phyloP scores from a whole-genome alignment of 352 stramenopile genomes.

The Globisporangium paroecandrum region DNA sequence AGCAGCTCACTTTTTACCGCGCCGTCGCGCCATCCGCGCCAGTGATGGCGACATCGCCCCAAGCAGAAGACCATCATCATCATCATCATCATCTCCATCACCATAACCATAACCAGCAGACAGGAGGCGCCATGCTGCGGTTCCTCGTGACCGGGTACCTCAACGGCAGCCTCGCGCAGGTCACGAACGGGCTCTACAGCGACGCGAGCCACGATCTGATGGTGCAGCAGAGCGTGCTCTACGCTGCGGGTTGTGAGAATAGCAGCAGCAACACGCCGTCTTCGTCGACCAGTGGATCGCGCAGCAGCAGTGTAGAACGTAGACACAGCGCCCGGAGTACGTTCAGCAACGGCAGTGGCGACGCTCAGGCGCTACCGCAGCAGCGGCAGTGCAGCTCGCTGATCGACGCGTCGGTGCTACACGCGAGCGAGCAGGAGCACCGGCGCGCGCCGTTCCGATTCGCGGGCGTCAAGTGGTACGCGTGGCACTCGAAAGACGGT shows the following conservation, averaged over 20 bases:
- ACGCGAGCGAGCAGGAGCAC: slow-evolving; percentile 29
- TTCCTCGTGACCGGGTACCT: slow-evolving; percentile 47
- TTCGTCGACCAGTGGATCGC: background rate
- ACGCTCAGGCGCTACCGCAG: background rate
- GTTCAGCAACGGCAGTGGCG: background rate
- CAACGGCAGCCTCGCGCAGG: slow-evolving; percentile 28
- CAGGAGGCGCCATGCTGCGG: slow-evolving; percentile 14
- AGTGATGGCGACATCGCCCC: background rate
- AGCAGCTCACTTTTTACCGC: slow-evolving; percentile 38
- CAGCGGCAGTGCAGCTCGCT: slow-evolving; percentile 14
- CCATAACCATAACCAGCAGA: slow-evolving; percentile 1
- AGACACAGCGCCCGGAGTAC: background rate
- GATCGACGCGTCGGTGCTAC: slow-evolving; percentile 37
- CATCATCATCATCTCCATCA: background rate
- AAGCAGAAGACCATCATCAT: background rate
- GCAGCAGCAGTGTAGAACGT: background rate
- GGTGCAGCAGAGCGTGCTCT: slow-evolving; percentile 37
- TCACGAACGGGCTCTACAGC: slow-evolving; percentile 39
- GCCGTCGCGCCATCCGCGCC: slow-evolving; percentile 9
- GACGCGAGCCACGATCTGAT: slow-evolving; percentile 36
- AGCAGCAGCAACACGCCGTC: background rate
- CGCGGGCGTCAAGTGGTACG: slow-evolving; percentile 55
- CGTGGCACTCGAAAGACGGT: slow-evolving; percentile 28
- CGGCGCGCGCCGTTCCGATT: slow-evolving; percentile 48
- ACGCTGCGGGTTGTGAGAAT: slow-evolving; percentile 6